These are phyloP conservation scores for Cenococcum geophilum DNA, from an alignment of 495 filamentous ascomycete species.

Conservation along the genomic window DNA sequence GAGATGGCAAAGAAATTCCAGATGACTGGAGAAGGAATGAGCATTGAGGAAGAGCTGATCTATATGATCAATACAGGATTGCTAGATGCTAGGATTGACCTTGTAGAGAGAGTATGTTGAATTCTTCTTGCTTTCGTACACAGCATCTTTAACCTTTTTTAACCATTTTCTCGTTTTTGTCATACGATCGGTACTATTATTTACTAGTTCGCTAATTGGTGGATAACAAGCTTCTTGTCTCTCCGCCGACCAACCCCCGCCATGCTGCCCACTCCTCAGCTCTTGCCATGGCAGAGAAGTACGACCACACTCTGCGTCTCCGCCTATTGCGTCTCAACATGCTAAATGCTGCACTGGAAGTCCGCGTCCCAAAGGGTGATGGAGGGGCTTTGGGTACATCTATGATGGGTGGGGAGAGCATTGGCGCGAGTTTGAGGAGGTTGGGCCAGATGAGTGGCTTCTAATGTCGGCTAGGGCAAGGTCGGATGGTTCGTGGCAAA, in stretches of 20 bases:
- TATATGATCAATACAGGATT: slow-evolving; percentile 64
- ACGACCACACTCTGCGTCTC: slow-evolving; percentile 66
- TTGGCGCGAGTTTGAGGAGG: background rate
- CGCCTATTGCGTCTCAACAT: slow-evolving; percentile 71
- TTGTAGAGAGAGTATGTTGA: slow-evolving; percentile 60
- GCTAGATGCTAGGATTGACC: slow-evolving; percentile 77
- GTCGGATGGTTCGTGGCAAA: too few relatives aligned
- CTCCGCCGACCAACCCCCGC: slow-evolving; percentile 58
- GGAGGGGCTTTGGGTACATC: background rate
- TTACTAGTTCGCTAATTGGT: background rate
- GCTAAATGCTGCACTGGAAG: slow-evolving; percentile 65
- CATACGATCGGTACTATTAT: background rate
- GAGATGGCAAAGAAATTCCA: slow-evolving; percentile 37
- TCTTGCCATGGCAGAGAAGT: slow-evolving; percentile 60
- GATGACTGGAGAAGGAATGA: slow-evolving; percentile 38
- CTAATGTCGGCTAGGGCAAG: too few relatives aligned
- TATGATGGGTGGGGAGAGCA: background rate
- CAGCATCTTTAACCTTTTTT: slow-evolving; percentile 9
- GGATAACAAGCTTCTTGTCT: slow-evolving; percentile 54
- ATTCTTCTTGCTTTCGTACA: background rate
- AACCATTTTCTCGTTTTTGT: background rate
- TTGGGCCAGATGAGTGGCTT: too few relatives aligned
- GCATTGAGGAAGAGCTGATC: slow-evolving; percentile 70
- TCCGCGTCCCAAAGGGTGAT: slow-evolving; percentile 42
- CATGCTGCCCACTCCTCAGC: slow-evolving; percentile 60